Evolutionary conservation across 352 stramenopile species (phyloP).

Genomic region (Phytophthora idaei): DNA sequence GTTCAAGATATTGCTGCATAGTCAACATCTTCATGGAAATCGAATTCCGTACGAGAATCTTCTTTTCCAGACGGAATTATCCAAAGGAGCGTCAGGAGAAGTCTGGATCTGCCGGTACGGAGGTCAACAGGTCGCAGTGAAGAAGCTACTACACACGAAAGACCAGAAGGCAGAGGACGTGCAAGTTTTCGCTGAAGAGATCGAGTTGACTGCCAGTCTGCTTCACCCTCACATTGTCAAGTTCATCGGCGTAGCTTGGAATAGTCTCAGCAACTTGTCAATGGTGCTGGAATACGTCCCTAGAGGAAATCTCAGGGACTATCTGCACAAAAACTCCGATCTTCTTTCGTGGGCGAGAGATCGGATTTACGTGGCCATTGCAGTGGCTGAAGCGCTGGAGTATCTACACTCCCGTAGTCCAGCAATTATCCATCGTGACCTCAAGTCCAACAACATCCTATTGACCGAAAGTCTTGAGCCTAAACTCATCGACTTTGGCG

Average conservation of each 20-base stretch:
- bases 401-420: conserved; percentile 38
- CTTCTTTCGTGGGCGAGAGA: conserved; percentile 38
- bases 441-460: conserved; percentile 69
- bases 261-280: conserved; percentile 35
- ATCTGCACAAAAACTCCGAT: conserved; percentile 20
- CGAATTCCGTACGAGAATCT: conserved; percentile 33
- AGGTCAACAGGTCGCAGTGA: conserved; percentile 46
- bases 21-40: conserved; percentile 26
- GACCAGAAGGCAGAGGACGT: conserved; percentile 34
- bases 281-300: conserved; percentile 42
- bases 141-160: conserved; percentile 43
- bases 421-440: conserved; percentile 42
- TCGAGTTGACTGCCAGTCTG: conserved; percentile 53
- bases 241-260: conserved; percentile 65
- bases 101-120: conserved; percentile 56
- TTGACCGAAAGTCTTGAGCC: conserved; percentile 67
- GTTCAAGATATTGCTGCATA: conserved; percentile 23
- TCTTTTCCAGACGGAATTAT: conserved; percentile 22
- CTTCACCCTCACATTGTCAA: conserved; percentile 56
- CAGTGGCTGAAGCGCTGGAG: conserved; percentile 33
- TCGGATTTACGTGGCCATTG: conserved; percentile 46
- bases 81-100: conserved; percentile 42
- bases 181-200: conserved; percentile 50
- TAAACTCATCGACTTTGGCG: conserved; percentile 86
- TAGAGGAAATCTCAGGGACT: conserved; percentile 26